Evolutionary conservation across 768 basidiomycete genomes (phyloP), one percentile per base, ranked within the genome.

Genomic region (Xerocomellus chrysenteron): DNA sequence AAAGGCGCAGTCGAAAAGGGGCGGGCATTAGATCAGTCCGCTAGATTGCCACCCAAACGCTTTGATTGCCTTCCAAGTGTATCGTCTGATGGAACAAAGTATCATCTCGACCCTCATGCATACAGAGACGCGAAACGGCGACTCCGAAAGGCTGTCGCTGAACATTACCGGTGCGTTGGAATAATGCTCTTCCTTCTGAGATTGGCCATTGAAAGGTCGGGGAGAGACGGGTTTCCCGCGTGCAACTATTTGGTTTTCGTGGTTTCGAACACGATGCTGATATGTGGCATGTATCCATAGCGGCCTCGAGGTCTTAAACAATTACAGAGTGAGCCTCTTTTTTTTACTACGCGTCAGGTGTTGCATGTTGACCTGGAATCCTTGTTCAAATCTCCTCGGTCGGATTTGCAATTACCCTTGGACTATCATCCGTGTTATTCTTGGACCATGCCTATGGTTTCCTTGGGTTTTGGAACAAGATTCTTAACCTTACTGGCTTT

Each of bases 401-500:
- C 32, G 36, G 26, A 39, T 43, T 17, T 39, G 14, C n/a, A 10
- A 35, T 45, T 17, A 26, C 24, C 12, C 9, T 40, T 43, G 47
- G 24, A 42, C 32, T 50, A 36, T 39, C 35, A 21, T 33, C 21
- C 16, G 8, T 45, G 32, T 47, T 50, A 32, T 44, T 19, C 16
- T 32, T 43, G 53, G 19, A 19, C 16, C 21, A 21, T 21, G 10
- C 47, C 5, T 30, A 40, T 35, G 10, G 17, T 52, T 52, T 8
- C 26, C 24, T 26, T 26, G 14, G 39, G n/a, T 44, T 30, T 36
- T 39, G 11, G 26, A 30, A 30, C 10, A 59, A 92, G 87, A 84
- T 89, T 44, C 73, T 98, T 40, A 98, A 99, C 69, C 71, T 94
- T 11, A 90, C 92, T 1, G 97, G 96, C 2, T 94, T 97, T 69